These are phyloP conservation scores for Starmerella geochares DNA, from an alignment of 805 yeast genomes.

Conservation along the genomic window DNA sequence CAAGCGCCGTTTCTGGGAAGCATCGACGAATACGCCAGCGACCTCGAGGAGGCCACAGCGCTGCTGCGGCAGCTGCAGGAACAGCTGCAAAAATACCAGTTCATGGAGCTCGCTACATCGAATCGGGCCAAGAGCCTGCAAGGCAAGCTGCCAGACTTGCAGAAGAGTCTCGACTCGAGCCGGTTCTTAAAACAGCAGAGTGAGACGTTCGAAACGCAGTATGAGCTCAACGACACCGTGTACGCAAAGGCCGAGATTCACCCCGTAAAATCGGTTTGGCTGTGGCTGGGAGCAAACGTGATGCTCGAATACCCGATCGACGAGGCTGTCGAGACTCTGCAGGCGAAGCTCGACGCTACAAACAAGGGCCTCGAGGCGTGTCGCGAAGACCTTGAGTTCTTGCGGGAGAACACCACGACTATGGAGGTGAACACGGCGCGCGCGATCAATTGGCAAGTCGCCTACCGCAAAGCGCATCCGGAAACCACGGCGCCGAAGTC, in stretches of 20 bases:
- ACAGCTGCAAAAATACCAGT: constrained; percentile 49
- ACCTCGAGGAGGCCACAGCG: constrained; percentile 57
- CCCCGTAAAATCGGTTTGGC: constrained; percentile 54
- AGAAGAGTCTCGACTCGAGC: constrained; percentile 71
- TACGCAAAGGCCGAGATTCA: constrained; percentile 72
- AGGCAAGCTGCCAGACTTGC: constrained; percentile 81
- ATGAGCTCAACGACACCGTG: constrained; percentile 86
- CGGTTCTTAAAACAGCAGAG: constrained; percentile 44
- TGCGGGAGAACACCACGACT: constrained; percentile 84
- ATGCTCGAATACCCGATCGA: constrained; percentile 89
- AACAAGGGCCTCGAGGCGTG: constrained; percentile 48
- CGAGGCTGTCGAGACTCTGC: constrained; percentile 69
- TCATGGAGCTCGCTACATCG: constrained; percentile 34
- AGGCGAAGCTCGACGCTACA: constrained; percentile 53
- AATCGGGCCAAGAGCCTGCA: constrained; percentile 39
- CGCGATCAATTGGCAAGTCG: constrained; percentile 35
- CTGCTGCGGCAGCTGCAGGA: constrained; percentile 72
- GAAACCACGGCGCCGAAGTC: not conserved
- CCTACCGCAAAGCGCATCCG: constrained; percentile 24
- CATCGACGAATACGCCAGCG: constrained; percentile 63
- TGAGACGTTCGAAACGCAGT: constrained; percentile 57
- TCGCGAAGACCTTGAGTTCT: constrained; percentile 73
- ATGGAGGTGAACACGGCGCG: constrained; percentile 97
- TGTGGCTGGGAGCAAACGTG: constrained; percentile 98
- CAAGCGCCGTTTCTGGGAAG: constrained; percentile 87